Evolutionary conservation across 164 flowering plant genomes (phyloP), one percentile per base, ranked within the genome.

Genomic region (Platanus orientalis): DNA sequence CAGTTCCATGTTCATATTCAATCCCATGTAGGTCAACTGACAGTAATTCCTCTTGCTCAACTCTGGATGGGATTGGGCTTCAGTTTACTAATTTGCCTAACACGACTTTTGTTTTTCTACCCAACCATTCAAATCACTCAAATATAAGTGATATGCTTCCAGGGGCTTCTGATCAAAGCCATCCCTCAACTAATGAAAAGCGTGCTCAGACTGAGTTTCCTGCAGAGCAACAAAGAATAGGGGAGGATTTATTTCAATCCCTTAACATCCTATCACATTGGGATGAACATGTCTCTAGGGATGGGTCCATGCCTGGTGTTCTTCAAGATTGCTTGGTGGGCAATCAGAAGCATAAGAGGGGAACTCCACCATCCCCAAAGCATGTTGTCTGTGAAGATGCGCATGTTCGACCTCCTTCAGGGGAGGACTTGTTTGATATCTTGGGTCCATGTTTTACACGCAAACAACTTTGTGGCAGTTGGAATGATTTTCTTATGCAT

Each of bases 351-450:
- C 65, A 25, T 57, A 68, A 52, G 2, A 29, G 28, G 66, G 72
- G 40, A 24, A 68, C 40, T 66, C n/a, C 53, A 14, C 39, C 51
- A 9, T 34, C 63, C 24, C 50, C n/a, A 36, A 57, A 56, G 69
- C 42, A 3, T 64, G 32, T 62, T 16, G 7, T 58, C 17, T 64
- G 4, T 36, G 79, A 70, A 48, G 73, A 83, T 65, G 49, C 64
- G 20, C 30, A 26, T 58, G 30, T 66, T 44, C 77, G 63, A 52
- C 64, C 60, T 36, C 34, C 72, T 32, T 67, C 80, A 6, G 89
- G 86, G 30, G 85, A 83, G 65, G 96, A 85, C 71, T 78, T 92
- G 69, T 87, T 83, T 75, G 95, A 86, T 69, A 61, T 84, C 32
- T 69, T 92, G 74, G 92, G 89, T 23, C 49, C 71, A 53, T 85